phyloP scores from a whole-genome alignment of 2,329 filamentous ascomycete genomes.

The Aureobasidium leucospermi region DNA sequence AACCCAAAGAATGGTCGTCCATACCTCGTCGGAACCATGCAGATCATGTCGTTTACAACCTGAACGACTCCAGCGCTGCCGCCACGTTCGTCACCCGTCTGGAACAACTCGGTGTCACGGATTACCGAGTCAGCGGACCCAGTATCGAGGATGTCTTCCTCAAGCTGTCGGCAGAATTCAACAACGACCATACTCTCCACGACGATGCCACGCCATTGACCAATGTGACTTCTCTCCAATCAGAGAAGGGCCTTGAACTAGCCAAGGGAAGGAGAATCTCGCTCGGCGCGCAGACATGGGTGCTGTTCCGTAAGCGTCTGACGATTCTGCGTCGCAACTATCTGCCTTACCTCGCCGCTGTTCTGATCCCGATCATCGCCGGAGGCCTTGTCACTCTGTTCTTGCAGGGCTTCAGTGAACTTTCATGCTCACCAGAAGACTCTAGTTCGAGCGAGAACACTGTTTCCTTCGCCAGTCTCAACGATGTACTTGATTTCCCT shows the following conservation, averaged over 20 bases:
- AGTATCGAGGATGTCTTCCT: slow-evolving; percentile 92
- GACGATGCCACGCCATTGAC: slow-evolving; percentile 17
- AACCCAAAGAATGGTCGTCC: slow-evolving; percentile 26
- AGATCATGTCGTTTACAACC: slow-evolving; percentile 66
- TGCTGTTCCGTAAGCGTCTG: slow-evolving; percentile 70
- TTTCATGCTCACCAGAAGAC: slow-evolving; percentile 38
- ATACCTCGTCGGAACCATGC: slow-evolving; percentile 45
- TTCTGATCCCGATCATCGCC: slow-evolving; percentile 71
- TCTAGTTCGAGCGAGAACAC: neutral
- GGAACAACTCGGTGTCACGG: slow-evolving; percentile 58
- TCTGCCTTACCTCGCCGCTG: slow-evolving; percentile 65
- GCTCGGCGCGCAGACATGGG: slow-evolving; percentile 61
- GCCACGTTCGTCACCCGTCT: slow-evolving; percentile 64
- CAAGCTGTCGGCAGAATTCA: slow-evolving; percentile 73
- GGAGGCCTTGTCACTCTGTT: slow-evolving; percentile 74
- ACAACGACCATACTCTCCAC: slow-evolving; percentile 28
- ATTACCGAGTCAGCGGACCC: slow-evolving; percentile 81
- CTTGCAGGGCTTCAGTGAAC: slow-evolving; percentile 49
- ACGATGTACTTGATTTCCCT: slow-evolving; percentile 28
- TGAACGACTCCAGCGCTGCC: slow-evolving; percentile 61
- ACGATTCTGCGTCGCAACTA: slow-evolving; percentile 73
- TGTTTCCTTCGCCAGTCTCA: slow-evolving; percentile 20
- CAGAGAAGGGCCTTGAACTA: slow-evolving; percentile 37
- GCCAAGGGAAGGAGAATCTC: slow-evolving; percentile 63
- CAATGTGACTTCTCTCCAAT: slow-evolving; percentile 3